Percentiles rank a stretch among this genome's conserved stretches.
These are phyloP conservation scores for Fusarium citri DNA, from an alignment of 2,329 filamentous ascomycete genomes.

Conservation along the genomic window DNA sequence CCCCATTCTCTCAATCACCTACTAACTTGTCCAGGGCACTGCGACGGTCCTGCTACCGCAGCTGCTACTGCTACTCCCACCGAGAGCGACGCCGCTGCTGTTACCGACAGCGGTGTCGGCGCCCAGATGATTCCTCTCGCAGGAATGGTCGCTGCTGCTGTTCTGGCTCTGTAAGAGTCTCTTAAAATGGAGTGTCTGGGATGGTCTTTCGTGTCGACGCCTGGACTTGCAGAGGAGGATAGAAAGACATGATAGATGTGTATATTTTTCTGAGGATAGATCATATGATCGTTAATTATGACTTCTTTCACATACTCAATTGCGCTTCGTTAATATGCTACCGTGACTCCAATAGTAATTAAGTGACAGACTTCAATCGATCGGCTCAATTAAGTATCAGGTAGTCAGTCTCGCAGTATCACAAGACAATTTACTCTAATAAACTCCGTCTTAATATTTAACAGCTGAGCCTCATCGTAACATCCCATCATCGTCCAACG, in stretches of 20 bases:
- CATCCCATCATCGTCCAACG: background rate
- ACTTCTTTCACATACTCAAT: background rate
- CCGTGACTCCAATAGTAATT: background rate
- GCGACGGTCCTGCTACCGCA: conserved; percentile 35
- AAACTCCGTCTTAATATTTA: background rate
- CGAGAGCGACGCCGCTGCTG: conserved; percentile 6
- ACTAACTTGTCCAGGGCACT: conserved; percentile 34
- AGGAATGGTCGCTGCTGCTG: conserved; percentile 40
- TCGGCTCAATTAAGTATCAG: too few relatives aligned
- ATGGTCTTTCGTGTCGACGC: conserved; percentile 14
- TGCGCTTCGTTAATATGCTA: background rate
- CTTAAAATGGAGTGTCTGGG: conserved; percentile 2
- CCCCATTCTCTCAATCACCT: accelerated
- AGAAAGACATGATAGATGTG: conserved; percentile 27
- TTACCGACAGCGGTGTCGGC: conserved; percentile 32
- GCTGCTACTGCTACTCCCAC: conserved; percentile 14
- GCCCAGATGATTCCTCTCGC: conserved; percentile 37
- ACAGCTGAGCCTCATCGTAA: background rate
- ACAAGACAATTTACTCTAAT: background rate
- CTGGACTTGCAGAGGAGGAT: conserved; percentile 37
- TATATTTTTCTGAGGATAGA: background rate
- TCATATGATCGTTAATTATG: conserved; percentile 12
- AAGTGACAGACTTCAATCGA: too few relatives aligned
- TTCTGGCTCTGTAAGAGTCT: conserved; percentile 33
- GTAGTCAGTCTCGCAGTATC: too few relatives aligned